Evolutionary conservation across 2,329 filamentous ascomycete species (phyloP).

Genomic region (Penicillium aurantiogriseum): DNA sequence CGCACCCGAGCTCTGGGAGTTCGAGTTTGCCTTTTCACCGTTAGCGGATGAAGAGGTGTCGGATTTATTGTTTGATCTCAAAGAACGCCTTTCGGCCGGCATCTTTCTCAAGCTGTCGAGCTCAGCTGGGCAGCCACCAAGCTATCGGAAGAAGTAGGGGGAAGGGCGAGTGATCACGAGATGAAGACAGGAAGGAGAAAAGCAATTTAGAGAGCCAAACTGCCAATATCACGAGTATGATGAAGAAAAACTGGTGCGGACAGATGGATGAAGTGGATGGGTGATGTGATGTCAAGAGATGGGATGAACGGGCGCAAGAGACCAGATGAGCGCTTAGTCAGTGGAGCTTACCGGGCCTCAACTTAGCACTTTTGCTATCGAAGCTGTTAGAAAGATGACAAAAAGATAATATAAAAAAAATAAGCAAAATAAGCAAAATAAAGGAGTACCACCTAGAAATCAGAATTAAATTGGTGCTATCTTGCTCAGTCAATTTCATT

Average conservation of each 20-base stretch:
- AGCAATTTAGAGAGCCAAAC: constrained; percentile 13
- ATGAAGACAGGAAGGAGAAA: constrained; percentile 15
- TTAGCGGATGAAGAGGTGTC: constrained; percentile 49
- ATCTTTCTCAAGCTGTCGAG: constrained; percentile 41
- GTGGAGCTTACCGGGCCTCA: constrained; percentile 26
- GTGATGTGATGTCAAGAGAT: constrained; percentile 44
- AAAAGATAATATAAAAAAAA: not conserved
- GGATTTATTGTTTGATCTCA: constrained; percentile 49
- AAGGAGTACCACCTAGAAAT: not conserved
- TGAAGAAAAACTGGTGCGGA: constrained; percentile 15
- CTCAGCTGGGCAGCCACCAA: constrained; percentile 32
- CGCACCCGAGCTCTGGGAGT: constrained; percentile 44
- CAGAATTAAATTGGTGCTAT: not conserved
- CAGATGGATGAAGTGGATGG: constrained; percentile 27
- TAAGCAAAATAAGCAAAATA: not conserved
- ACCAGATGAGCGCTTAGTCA: constrained; percentile 37
- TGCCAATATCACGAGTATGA: constrained; percentile 16
- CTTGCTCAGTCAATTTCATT: not conserved
- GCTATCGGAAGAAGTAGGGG: constrained; percentile 33
- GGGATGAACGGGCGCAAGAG: constrained; percentile 34
- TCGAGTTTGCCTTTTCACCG: constrained; percentile 46
- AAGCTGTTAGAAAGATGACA: constrained; percentile 6
- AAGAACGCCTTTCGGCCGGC: constrained; percentile 48
- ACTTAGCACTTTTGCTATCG: constrained; percentile 4
- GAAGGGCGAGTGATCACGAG: constrained; percentile 16